Percentiles rank a stretch among this genome's conserved stretches.
These are phyloP conservation scores for Colletotrichum scovillei DNA, from an alignment of 2,329 filamentous ascomycete genomes.

Conservation along the genomic window DNA sequence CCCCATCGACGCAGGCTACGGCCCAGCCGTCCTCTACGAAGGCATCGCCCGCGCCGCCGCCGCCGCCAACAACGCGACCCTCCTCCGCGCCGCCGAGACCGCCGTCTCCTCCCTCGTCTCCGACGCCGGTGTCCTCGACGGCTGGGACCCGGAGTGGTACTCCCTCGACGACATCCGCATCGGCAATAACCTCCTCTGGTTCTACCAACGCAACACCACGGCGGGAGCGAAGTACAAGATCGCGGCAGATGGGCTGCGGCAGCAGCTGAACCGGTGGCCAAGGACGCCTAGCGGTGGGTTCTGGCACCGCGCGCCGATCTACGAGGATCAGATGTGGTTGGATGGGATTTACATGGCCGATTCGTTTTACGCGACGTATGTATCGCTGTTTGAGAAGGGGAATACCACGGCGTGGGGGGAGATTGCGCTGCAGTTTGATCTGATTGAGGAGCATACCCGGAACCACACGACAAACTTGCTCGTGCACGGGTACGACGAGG, in stretches of 20 bases:
- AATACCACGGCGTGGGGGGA: conserved; percentile 57
- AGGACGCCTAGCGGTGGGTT: conserved; percentile 63
- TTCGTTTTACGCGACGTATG: conserved; percentile 55
- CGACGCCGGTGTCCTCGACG: conserved; percentile 55
- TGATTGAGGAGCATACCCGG: conserved; percentile 55
- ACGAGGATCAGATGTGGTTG: conserved; percentile 68
- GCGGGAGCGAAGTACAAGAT: conserved; percentile 57
- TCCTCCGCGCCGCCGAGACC: conserved; percentile 20
- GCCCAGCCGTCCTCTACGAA: conserved; percentile 26
- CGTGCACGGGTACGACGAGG: conserved; percentile 66
- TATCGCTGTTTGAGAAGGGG: conserved; percentile 47
- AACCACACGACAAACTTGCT: conserved; percentile 55
- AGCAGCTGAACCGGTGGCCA: conserved; percentile 59
- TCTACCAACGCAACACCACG: conserved; percentile 55
- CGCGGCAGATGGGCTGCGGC: conserved; percentile 58
- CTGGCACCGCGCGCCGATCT: conserved; percentile 58
- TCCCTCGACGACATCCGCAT: conserved; percentile 65
- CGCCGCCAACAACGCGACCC: background rate
- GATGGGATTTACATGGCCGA: conserved; percentile 66
- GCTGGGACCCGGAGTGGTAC: conserved; percentile 60
- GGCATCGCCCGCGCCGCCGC: conserved; percentile 24
- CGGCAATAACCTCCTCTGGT: conserved; percentile 62
- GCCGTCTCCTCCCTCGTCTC: conserved; percentile 25
- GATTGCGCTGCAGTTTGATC: conserved; percentile 56
- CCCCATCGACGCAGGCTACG: conserved; percentile 16